A percentile compares a stretch with the other conserved stretches of the same genome.
Conservation (phyloP, 2,329 filamentous ascomycete genomes). For the Paramyrothecium roridum region DNA sequence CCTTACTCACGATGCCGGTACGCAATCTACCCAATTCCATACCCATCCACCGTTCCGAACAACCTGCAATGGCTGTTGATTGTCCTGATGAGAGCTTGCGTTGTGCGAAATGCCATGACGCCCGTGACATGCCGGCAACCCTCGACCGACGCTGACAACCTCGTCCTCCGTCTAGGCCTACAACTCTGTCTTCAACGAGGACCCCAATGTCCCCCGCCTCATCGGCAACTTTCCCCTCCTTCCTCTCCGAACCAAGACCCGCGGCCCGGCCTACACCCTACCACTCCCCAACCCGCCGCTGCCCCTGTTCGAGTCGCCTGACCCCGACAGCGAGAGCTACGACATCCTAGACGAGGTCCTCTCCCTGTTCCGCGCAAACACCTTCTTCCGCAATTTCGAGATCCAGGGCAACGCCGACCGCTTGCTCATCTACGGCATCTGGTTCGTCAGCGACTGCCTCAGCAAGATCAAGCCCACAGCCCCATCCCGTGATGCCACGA, state of each 20-base stretch:
- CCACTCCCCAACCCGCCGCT: constrained; percentile 56
- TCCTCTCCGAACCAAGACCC: constrained; percentile 89
- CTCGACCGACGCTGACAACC: no score
- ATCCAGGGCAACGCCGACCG: constrained; percentile 95
- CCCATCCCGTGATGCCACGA: constrained; percentile 53
- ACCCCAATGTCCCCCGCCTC: constrained; percentile 59
- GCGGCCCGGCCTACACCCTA: constrained; percentile 90
- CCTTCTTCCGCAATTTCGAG: constrained; percentile 99
- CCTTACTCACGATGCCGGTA: constrained; percentile 44
- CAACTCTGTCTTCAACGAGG: constrained; percentile 93
- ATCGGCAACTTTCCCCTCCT: constrained; percentile 93
- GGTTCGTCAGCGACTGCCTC: constrained; percentile 89
- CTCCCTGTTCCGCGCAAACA: constrained; percentile 92
- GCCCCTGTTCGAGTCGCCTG: constrained; percentile 60
- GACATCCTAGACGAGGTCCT: constrained; percentile 95
- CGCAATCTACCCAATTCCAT: constrained; percentile 14
- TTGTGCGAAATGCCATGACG: no score
- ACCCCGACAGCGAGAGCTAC: constrained; percentile 89
- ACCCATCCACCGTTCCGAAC: neutral
- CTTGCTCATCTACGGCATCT: constrained; percentile 92
- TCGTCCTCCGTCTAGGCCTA: constrained; percentile 64
- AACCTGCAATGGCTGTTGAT: neutral
- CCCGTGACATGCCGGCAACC: no score
- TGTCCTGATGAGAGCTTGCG: neutral
- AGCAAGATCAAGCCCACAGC: constrained; percentile 79